These are phyloP conservation scores for Apophysomyces trapeziformis DNA, from an alignment of 371 early-diverging fungal genomes.

Conservation along the genomic window DNA sequence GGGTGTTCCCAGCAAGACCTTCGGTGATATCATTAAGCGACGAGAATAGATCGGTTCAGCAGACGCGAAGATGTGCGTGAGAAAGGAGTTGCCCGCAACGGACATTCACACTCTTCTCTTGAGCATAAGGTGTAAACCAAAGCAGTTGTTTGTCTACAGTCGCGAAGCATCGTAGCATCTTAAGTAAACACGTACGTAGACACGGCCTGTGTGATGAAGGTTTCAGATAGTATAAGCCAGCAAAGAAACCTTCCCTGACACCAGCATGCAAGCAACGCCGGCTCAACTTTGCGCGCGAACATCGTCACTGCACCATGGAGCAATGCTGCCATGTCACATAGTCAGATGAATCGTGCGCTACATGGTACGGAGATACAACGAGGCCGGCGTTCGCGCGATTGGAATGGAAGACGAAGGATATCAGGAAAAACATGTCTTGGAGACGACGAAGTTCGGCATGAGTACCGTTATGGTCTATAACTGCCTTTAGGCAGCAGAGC, in stretches of 20 bases:
- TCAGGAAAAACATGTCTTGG: not conserved
- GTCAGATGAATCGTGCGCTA: not conserved
- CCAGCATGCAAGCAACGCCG: not conserved
- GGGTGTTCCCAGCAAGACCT: not conserved
- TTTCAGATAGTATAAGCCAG: too few relatives aligned
- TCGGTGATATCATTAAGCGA: not conserved
- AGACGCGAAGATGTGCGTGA: not conserved
- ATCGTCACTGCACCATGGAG: not conserved
- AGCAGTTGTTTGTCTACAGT: not conserved
- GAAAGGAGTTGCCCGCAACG: not conserved
- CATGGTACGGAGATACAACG: not conserved
- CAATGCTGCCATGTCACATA: not conserved
- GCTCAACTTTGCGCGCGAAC: not conserved
- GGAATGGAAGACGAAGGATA: not conserved
- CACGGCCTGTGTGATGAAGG: not conserved
- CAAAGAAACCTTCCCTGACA: too few relatives aligned
- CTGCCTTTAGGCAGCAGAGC: slow-evolving; percentile 5
- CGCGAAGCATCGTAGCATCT: not conserved
- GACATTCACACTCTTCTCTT: not conserved
- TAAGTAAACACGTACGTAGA: not conserved
- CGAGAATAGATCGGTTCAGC: not conserved
- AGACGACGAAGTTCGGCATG: slow-evolving; percentile 6
- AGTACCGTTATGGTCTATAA: slow-evolving; percentile 5
- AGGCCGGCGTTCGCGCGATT: not conserved
- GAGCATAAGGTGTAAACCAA: not conserved